Evolutionary conservation across 495 filamentous ascomycete genomes (phyloP).

Genomic region (Tuber umbilicatum): DNA sequence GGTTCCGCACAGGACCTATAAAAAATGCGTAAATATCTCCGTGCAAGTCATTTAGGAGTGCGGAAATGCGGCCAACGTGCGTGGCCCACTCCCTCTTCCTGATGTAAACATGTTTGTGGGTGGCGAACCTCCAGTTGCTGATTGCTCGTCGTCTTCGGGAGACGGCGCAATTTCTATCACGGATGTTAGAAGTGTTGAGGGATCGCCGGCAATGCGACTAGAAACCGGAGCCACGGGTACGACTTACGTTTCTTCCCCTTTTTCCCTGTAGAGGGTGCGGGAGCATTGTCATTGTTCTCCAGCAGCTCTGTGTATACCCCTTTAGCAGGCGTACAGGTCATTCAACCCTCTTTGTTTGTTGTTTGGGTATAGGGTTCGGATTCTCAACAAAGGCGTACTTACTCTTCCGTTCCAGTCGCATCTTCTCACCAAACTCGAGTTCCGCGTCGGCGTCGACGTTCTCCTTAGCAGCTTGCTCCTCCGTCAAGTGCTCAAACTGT

Average conservation of each 20-base stretch:
- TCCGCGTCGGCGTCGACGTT: slow-evolving; percentile 89
- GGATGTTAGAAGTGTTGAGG: slow-evolving; percentile 10
- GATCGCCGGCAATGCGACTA: slow-evolving; percentile 7
- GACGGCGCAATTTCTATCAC: slow-evolving; percentile 36
- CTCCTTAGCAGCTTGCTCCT: slow-evolving; percentile 69
- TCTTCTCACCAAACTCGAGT: slow-evolving; percentile 74
- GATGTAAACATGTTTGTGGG: slow-evolving; percentile 32
- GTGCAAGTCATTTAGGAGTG: neutral
- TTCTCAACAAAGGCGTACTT: slow-evolving; percentile 49
- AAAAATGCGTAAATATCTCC: neutral
- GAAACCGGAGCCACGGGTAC: slow-evolving; percentile 7
- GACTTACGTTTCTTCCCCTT: slow-evolving; percentile 37
- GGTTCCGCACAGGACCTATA: slow-evolving; percentile 30
- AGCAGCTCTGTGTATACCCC: slow-evolving; percentile 52
- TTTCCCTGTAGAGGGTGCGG: slow-evolving; percentile 46
- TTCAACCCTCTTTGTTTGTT: slow-evolving; percentile 39
- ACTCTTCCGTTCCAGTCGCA: slow-evolving; percentile 75
- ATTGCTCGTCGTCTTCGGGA: slow-evolving; percentile 39
- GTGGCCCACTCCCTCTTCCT: slow-evolving; percentile 27
- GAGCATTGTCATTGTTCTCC: slow-evolving; percentile 56
- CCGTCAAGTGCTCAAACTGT: slow-evolving; percentile 64
- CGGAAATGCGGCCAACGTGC: slow-evolving; percentile 27
- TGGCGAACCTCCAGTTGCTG: slow-evolving; percentile 36
- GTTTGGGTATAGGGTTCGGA: slow-evolving; percentile 42
- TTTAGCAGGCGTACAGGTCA: neutral